Base-by-base conservation (phyloP, 345 rosid genomes). In the Hypericum perforatum region DNA sequence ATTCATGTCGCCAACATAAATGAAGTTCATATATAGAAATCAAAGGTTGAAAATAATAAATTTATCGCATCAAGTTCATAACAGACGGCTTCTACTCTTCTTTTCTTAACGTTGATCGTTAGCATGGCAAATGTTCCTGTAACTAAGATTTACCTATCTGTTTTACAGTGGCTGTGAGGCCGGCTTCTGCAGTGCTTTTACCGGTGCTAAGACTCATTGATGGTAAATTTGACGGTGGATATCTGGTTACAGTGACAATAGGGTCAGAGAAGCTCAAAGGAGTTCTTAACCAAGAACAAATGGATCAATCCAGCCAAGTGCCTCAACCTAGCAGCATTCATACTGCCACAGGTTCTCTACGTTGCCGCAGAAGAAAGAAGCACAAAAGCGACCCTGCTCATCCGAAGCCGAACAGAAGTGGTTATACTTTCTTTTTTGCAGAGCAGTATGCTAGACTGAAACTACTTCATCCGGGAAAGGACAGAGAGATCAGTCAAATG, bases 371-470 rank as follows among this genome's bases (percentile, higher is more conserved):
- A 50, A 70, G 97, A 68, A 89, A 82, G 83, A 94, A 82, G 70
- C 78, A 75, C 0, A 95, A 89, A 65, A 82, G 97, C 44, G 99
- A 94, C 71, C 99, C 99, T 38, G 77, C 76, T 66, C 97, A 80
- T 74, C 99, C 99, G 0, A 89, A 94, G 45, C 94, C 97, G 0
- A 94, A 89, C 57, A 70, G 94, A 74, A 94, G 95, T 12, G 97
- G 97, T 0, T 92, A 92, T 16, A 92, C 88, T 72, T 92, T 92
- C 82, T 92, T 88, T 73, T 92, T 92, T 47, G 86, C 94, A 0
- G 99, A 94, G 69, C 99, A 94, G 65, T 94, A 89, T 7, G 95
- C 94, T 0, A 80, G 89, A 62, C 75, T 94, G 62, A 94, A 89
- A 60, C 94, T 91, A 1, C 91, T 85, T 44, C 72, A 89, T 65